These are phyloP conservation scores for Singerocomus rubriflavus DNA, from an alignment of 1,284 basidiomycete genomes.

Conservation along the genomic window DNA sequence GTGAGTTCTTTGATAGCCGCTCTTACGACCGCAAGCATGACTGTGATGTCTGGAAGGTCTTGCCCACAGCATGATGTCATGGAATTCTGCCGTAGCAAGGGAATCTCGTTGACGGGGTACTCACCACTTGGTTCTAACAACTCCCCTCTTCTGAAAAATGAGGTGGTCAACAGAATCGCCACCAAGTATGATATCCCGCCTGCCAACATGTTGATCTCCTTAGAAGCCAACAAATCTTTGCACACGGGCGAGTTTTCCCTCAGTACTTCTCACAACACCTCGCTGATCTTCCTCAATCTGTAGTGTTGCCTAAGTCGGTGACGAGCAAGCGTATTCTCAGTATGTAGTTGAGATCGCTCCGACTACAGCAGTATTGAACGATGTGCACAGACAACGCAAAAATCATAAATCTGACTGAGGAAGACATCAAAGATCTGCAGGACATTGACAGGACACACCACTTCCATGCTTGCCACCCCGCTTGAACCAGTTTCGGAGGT, in stretches of 20 bases:
- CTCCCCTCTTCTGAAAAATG: slow-evolving; percentile 63
- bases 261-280: not conserved
- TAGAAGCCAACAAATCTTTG: slow-evolving; percentile 60
- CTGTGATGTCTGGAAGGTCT: slow-evolving; percentile 35
- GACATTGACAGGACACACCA: slow-evolving; percentile 54
- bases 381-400: slow-evolving; percentile 45
- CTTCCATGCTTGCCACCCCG: slow-evolving; percentile 61
- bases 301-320: slow-evolving; percentile 65
- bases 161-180: slow-evolving; percentile 53
- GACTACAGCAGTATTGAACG: not conserved
- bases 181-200: slow-evolving; percentile 51
- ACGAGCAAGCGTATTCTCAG: slow-evolving; percentile 54
- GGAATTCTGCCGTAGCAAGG: slow-evolving; percentile 55
- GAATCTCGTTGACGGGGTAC: slow-evolving; percentile 71
- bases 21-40: not conserved
- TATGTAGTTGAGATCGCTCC: slow-evolving; percentile 25
- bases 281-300: not conserved
- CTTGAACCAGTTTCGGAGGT: slow-evolving; percentile 60
- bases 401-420: slow-evolving; percentile 54
- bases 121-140: slow-evolving; percentile 77
- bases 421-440: slow-evolving; percentile 54
- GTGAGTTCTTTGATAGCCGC: slow-evolving; percentile 29
- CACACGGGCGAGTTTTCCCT: slow-evolving; percentile 43
- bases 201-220: slow-evolving; percentile 59
- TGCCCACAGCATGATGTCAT: slow-evolving; percentile 64